These are phyloP conservation scores for Corymbia citriodora DNA, from an alignment of 441 rosid genomes.

Conservation along the genomic window DNA sequence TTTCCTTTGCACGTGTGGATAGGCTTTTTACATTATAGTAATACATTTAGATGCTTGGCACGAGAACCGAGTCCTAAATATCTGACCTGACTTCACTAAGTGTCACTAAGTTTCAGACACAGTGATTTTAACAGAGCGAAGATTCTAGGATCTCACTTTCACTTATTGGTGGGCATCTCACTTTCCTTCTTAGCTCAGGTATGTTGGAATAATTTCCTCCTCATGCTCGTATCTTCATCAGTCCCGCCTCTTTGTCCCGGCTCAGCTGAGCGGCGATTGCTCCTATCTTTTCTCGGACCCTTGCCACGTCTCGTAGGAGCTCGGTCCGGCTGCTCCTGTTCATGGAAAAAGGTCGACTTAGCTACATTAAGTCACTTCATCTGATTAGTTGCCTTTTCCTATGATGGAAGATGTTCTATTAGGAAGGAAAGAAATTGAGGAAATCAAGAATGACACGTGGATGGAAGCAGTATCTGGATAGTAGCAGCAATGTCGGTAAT, in stretches of 20 bases:
- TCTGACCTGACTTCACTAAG: neutral
- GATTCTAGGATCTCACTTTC: neutral
- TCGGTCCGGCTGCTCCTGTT: neutral
- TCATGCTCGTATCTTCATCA: neutral
- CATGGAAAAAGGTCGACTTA: neutral
- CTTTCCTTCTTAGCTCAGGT: neutral
- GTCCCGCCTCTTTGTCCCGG: neutral
- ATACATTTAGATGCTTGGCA: neutral
- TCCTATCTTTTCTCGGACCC: neutral
- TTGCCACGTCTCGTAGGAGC: no score
- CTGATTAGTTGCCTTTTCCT: neutral
- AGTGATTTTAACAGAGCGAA: neutral
- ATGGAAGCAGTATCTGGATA: neutral
- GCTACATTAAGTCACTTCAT: neutral
- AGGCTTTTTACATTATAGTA: neutral
- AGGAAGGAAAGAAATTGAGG: neutral
- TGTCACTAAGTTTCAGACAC: neutral
- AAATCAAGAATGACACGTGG: neutral
- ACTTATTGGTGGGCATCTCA: neutral
- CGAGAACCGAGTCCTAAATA: neutral
- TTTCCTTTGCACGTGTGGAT: neutral
- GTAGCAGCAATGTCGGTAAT: neutral
- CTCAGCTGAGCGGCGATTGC: neutral
- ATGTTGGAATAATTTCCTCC: neutral
- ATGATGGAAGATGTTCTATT: neutral